Evolutionary conservation across 176 grass and related monocot genomes (phyloP), one percentile per base, ranked within the genome.

Genomic region (Elaeis guineensis): DNA sequence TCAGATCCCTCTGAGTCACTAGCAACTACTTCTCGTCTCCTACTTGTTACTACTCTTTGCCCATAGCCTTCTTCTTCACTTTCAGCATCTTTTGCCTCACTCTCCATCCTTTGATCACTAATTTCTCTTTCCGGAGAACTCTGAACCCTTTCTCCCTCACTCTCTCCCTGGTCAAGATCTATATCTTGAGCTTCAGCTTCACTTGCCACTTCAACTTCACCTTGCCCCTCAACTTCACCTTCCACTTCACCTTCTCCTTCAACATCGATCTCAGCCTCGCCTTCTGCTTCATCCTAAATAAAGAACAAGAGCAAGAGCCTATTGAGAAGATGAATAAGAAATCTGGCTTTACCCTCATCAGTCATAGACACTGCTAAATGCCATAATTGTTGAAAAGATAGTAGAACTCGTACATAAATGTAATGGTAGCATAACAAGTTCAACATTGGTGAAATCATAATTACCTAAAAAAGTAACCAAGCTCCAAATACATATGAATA

Each of bases 1-100:
- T 90, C 86, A 62, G 87, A 91, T 49, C 82, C 93, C 51, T 97
- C 93, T 1, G 93, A 91, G 58, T 87, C 92, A 60, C 83, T 89
- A 18, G 84, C 81, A 72, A 97, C 73, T 26, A 90, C 55, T 25
- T 81, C 84, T 58, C 80, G 90, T 82, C 87, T 88, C 78, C 85
- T 85, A 48, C 93, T 91, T n/a, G 81, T 72, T 16, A 91, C 81
- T 17, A 58, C 58, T 58, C 73, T 73, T 80, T 89, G 93, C 69
- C 65, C 72, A 44, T 91, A 97, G 65, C 63, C 93, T 58, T 91
- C 92, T 4, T 91, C 87, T 68, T 85, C 81, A 60, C 92, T 97
- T 52, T 88, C 89, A 35, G 66, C 71, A 59, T 75, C 80, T 78
- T 72, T 73, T 53, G 73, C 65, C 17, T 82, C 79, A 69, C 59